phyloP scores from a whole-genome alignment of 2,329 filamentous ascomycete species.

The Ophiocordyceps camponoti-rufipedis region DNA sequence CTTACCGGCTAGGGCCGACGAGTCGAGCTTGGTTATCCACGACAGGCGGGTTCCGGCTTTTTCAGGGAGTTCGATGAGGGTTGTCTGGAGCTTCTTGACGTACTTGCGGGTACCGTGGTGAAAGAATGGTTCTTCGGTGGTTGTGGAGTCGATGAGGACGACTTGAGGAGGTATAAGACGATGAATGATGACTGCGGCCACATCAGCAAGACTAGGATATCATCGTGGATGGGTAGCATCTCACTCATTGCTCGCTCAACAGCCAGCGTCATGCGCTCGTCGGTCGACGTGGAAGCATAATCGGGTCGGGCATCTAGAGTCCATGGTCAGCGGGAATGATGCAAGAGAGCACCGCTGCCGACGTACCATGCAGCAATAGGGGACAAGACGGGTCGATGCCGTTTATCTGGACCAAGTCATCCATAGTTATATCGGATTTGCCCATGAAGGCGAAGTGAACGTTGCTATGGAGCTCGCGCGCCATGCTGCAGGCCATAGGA shows the following conservation, averaged over 20 bases:
- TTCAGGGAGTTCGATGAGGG: conserved; percentile 59
- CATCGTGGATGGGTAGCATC: conserved; percentile 5
- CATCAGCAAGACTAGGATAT: neutral
- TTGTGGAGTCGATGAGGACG: conserved; percentile 51
- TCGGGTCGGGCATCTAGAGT: conserved; percentile 57
- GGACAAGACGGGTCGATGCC: conserved; percentile 56
- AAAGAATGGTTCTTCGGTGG: conserved; percentile 52
- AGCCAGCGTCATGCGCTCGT: conserved; percentile 47
- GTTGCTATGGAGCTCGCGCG: conserved; percentile 42
- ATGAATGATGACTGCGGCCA: conserved; percentile 35
- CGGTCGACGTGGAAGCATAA: conserved; percentile 48
- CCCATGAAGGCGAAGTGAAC: conserved; percentile 75
- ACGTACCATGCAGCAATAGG: conserved; percentile 37
- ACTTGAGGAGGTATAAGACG: conserved; percentile 61
- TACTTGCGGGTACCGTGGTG: conserved; percentile 38
- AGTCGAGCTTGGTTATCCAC: conserved; percentile 68
- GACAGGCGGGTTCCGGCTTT: conserved; percentile 42
- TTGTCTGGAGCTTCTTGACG: conserved; percentile 28
- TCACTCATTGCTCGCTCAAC: conserved; percentile 45
- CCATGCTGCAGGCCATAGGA: conserved; percentile 80
- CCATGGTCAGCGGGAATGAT: conserved; percentile 3
- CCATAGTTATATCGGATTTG: conserved; percentile 48
- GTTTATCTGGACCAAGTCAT: conserved; percentile 57
- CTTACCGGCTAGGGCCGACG: conserved; percentile 46
- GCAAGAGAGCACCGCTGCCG: neutral